Percentiles rank a stretch among this genome's conserved stretches.
Conservation (phyloP, 768 basidiomycete species). For the Phanerochaete carnosa region DNA sequence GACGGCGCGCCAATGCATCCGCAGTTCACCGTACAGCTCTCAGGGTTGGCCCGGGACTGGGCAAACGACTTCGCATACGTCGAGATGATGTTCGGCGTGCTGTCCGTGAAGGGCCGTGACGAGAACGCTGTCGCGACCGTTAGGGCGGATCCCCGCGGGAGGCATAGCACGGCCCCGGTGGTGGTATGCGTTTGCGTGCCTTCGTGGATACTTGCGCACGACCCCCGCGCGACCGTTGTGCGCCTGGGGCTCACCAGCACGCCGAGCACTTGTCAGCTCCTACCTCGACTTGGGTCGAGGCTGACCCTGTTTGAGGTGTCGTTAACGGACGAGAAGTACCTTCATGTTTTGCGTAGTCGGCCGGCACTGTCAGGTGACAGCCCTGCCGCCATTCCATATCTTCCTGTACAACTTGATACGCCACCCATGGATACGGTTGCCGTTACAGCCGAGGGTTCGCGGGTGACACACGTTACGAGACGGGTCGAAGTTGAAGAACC, state of each 20-base stretch:
- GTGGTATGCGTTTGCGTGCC: slow-evolving; percentile 25
- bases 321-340: not conserved
- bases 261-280: not conserved
- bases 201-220: slow-evolving; percentile 20
- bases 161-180: slow-evolving; percentile 13
- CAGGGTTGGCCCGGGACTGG: slow-evolving; percentile 14
- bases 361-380: not conserved
- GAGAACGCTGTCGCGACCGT: slow-evolving; percentile 10
- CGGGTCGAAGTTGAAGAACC: too few species aligned
- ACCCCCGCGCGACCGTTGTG: not conserved
- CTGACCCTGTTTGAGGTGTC: not conserved
- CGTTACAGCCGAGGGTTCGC: not conserved
- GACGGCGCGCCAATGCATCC: slow-evolving; percentile 22
- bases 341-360: not conserved
- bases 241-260: not conserved
- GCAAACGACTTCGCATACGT: slow-evolving; percentile 27
- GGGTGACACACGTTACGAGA: not conserved
- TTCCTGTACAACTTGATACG: not conserved
- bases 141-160: slow-evolving; percentile 12
- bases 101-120: slow-evolving; percentile 8
- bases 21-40: slow-evolving; percentile 21
- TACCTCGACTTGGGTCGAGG: not conserved
- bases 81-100: slow-evolving; percentile 19
- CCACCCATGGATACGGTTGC: not conserved
- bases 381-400: not conserved